Evolutionary conservation across 176 grass and related monocot species (phyloP).

Genomic region (Avena eriantha): DNA sequence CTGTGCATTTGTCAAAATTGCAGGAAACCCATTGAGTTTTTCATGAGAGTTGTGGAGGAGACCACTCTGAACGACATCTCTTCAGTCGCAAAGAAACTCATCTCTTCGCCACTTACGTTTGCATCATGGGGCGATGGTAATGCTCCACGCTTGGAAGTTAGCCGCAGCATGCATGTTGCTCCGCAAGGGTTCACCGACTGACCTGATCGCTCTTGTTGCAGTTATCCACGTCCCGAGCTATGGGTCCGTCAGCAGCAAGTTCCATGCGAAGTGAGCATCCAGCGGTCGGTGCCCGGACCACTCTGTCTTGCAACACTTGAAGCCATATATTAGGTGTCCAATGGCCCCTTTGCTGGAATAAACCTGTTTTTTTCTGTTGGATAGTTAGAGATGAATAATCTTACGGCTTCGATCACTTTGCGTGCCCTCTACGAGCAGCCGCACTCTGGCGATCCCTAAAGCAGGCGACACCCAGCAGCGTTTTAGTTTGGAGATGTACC

Average conservation of each 20-base stretch:
- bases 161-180: not conserved
- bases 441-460: not conserved
- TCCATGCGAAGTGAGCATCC: conserved; percentile 47
- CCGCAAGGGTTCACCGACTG: not conserved
- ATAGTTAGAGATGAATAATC: conserved; percentile 26
- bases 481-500: not conserved
- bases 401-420: not conserved
- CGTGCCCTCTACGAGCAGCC: not conserved
- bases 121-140: conserved; percentile 92
- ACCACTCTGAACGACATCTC: conserved; percentile 69
- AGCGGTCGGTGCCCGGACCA: not conserved
- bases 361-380: not conserved
- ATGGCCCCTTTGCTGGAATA: conserved; percentile 15
- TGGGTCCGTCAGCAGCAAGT: conserved; percentile 72
- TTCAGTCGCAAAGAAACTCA: conserved; percentile 59
- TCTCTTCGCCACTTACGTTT: conserved; percentile 83
- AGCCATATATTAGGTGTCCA: not conserved
- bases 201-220: conserved; percentile 41
- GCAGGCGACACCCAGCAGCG: not conserved
- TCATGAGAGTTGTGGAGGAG: conserved; percentile 64
- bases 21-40: conserved; percentile 79
- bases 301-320: not conserved
- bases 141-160: not conserved
- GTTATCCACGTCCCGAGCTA: conserved; percentile 80
- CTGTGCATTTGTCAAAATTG: not conserved